A percentile compares a stretch with the other conserved stretches of the same genome.
Conservation (phyloP, 108 stramenopile species). For the Stephanodiscus triporus region DNA sequence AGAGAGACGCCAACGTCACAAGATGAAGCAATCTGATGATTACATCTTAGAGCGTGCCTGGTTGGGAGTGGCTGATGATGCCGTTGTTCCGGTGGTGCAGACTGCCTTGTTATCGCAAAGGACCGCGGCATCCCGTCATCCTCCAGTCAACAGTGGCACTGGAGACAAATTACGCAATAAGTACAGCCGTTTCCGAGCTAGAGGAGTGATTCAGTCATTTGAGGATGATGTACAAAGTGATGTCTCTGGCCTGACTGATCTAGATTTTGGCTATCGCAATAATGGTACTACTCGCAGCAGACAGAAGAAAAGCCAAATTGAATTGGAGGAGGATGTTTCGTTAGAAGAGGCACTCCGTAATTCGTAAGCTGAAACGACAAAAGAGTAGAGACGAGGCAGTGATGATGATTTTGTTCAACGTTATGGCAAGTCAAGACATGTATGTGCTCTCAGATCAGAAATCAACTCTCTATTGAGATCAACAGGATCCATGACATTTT, state of each 20-base stretch:
- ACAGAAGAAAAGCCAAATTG: constrained; percentile 25
- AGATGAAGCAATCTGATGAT: constrained; percentile 59
- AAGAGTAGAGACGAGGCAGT: constrained; percentile 8
- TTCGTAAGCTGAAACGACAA: constrained; percentile 11
- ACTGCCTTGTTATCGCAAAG: constrained; percentile 3
- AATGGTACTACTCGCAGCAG: constrained; percentile 32
- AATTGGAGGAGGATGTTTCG: constrained; percentile 27
- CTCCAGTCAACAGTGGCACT: neutral
- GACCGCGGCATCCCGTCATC: constrained; percentile 22
- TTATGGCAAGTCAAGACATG: neutral
- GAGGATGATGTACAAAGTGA: constrained; percentile 45
- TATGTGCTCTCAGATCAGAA: neutral
- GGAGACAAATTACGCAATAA: constrained; percentile 13
- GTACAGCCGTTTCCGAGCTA: constrained; percentile 9
- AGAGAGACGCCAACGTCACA: constrained; percentile 43
- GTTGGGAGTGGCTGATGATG: constrained; percentile 62
- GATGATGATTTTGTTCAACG: neutral
- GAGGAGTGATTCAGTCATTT: constrained; percentile 18
- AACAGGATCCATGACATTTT: no score
- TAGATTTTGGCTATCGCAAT: constrained; percentile 44
- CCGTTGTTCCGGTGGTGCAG: constrained; percentile 10
- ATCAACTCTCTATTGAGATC: neutral
- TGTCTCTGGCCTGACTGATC: constrained; percentile 31
- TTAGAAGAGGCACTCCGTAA: constrained; percentile 34
- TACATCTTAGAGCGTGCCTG: constrained; percentile 69